Conservation (phyloP, 2,329 filamentous ascomycete species). For the Aspergillus sojae region DNA sequence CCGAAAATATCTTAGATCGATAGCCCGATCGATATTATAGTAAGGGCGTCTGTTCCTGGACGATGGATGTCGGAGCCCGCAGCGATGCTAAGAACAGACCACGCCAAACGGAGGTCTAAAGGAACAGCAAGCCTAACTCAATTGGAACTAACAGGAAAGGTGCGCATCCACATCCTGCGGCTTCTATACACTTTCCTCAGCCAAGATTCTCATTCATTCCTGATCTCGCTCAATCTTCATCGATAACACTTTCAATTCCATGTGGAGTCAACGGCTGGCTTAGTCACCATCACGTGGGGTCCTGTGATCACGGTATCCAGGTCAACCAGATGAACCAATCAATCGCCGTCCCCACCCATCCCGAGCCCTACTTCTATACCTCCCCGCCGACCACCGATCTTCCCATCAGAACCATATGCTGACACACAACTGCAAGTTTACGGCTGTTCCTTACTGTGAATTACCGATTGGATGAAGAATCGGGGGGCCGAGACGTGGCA, state of each 20-base stretch:
- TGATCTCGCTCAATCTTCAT: not conserved
- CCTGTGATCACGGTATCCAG: conserved; percentile 22
- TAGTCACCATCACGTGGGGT: conserved; percentile 25
- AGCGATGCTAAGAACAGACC: not conserved
- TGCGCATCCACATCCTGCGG: not conserved
- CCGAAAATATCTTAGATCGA: not conserved
- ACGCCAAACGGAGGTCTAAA: not conserved
- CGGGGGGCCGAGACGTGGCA: not conserved
- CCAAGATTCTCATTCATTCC: not conserved
- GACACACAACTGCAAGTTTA: not conserved
- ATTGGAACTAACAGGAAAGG: not conserved
- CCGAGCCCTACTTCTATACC: conserved; percentile 2
- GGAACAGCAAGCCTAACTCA: not conserved
- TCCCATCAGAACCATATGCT: not conserved
- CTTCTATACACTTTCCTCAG: not conserved
- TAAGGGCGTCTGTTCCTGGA: not conserved
- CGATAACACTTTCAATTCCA: conserved; percentile 6
- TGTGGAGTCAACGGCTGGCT: conserved; percentile 17
- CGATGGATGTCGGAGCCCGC: not conserved
- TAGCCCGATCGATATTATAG: not conserved
- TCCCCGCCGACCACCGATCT: not conserved
- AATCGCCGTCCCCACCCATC: conserved; percentile 6
- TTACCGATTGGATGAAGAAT: not conserved
- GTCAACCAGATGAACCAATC: conserved; percentile 23
- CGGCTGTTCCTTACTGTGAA: not conserved